A percentile compares a stretch with the other conserved stretches of the same genome.
Evolutionary conservation across 192 early-diverging fungal species (phyloP).

Genomic region (Entomortierella parvispora): DNA sequence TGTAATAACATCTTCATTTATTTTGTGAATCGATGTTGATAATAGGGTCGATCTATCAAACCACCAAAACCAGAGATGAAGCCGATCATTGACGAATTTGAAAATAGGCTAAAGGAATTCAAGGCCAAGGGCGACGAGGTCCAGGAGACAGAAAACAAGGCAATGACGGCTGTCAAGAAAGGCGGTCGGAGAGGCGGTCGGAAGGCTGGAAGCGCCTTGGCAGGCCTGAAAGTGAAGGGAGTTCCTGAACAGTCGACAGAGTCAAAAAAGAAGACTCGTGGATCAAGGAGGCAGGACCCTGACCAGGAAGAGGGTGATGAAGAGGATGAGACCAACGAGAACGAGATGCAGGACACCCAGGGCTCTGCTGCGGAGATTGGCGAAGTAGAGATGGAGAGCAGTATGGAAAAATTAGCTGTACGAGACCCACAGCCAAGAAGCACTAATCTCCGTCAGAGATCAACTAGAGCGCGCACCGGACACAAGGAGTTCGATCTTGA

Average conservation of each 20-base stretch:
- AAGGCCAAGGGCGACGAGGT: conserved; percentile 64
- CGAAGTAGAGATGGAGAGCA: conserved; percentile 4
- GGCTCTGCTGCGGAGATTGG: background rate
- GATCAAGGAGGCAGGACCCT: background rate
- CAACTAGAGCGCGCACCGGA: background rate
- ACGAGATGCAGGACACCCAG: background rate
- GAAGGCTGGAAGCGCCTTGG: conserved; percentile 26
- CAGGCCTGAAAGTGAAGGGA: conserved; percentile 38
- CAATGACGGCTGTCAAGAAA: conserved; percentile 43
- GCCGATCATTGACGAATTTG: conserved; percentile 86
- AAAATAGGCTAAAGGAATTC: conserved; percentile 77
- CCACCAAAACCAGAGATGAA: conserved; percentile 83
- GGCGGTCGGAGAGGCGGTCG: conserved; percentile 32
- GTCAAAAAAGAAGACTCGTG: conserved; percentile 1
- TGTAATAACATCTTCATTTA: too few relatives aligned
- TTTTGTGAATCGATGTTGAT: too few relatives aligned
- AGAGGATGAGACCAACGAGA: background rate
- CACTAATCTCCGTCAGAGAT: background rate
- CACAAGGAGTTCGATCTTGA: background rate
- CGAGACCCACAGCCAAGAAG: background rate
- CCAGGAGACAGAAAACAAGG: conserved; percentile 46
- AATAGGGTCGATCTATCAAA: conserved; percentile 68
- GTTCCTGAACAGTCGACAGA: conserved; percentile 1
- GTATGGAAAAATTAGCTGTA: background rate
- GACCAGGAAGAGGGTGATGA: background rate